Evolutionary conservation across 2,329 filamentous ascomycete species (phyloP).

Genomic region (Phyllosticta citribraziliensis): DNA sequence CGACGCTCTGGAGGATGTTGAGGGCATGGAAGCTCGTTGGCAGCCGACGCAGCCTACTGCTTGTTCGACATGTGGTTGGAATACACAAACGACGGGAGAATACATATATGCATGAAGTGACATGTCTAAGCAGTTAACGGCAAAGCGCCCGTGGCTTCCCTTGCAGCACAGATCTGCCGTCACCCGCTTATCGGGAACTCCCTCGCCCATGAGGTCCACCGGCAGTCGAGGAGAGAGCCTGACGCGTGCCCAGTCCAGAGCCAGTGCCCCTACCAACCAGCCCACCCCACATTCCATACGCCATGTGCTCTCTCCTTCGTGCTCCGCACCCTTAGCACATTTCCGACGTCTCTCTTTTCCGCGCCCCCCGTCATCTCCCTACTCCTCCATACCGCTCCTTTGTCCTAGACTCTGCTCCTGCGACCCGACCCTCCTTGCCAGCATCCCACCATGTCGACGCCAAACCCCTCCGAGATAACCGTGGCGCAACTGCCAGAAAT

Average conservation of each 20-base stretch:
- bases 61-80: not conserved
- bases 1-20: no score
- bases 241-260: not conserved
- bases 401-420: not conserved
- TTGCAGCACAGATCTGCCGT: not conserved
- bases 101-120: not conserved
- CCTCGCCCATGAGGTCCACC: not conserved
- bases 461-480: slow-evolving; percentile 40
- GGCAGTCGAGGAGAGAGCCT: not conserved
- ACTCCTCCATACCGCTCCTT: not conserved
- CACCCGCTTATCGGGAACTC: not conserved
- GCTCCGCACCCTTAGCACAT: not conserved
- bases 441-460: slow-evolving; percentile 16
- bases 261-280: not conserved
- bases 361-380: not conserved
- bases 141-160: not conserved
- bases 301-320: not conserved
- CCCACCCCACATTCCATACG: not conserved
- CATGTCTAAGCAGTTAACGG: not conserved
- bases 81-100: not conserved
- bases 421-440: not conserved
- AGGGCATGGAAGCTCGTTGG: no score
- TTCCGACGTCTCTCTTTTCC: not conserved
- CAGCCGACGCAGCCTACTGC: not conserved
- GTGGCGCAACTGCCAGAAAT: slow-evolving; percentile 54